Evolutionary conservation across 2,329 filamentous ascomycete genomes (phyloP), one percentile per base, ranked within the genome.

Genomic region (Bipolaris zeicola): DNA sequence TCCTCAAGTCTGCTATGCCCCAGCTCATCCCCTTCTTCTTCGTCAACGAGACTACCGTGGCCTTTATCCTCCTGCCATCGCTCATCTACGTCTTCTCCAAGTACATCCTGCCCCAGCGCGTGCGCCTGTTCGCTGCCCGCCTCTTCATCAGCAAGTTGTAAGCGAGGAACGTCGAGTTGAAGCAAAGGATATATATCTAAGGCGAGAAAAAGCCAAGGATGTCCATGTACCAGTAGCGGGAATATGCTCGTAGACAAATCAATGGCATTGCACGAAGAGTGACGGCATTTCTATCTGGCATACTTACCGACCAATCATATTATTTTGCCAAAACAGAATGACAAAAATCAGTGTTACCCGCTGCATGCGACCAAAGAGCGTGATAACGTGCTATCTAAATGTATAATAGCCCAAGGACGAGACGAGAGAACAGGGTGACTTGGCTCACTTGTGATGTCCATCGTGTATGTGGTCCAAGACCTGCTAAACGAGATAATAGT

Each of bases 81-180:
- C 73, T 78, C 64, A 77, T 78, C 74, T 78, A 78, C 70, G 52
- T 78, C 65, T 69, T 78, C 65, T 77, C 76, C 62, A 78, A 78
- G 65, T 78, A 78, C 72, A 71, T 77, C 57, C 73, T 78, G 37
- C 76, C 76, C 58, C 73, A 78, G 70, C 72, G 70, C 57, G 66
- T 78, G 58, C 76, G 76, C 63, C 66, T 75, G 45, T 76, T 77
- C 70, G 70, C 69, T 52, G 76, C 76, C 58, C 71, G 76, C 52
- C 70, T 78, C 50, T 78, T 78, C 70, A 78, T 78, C 70, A 77
- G 74, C 75, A 78, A 78, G 74, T 71, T 78, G 68, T 78, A 76
- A 69, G 60, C 57, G 60, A 46, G 34, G 13, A n/a, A 38, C 14
- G 26, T 11, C 16, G 26, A 14, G 24, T n/a, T 49, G 16, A 33